Evolutionary conservation across 306 rosid species (phyloP), one percentile per base, ranked within the genome.

Genomic region (Vigna nakashimae): DNA sequence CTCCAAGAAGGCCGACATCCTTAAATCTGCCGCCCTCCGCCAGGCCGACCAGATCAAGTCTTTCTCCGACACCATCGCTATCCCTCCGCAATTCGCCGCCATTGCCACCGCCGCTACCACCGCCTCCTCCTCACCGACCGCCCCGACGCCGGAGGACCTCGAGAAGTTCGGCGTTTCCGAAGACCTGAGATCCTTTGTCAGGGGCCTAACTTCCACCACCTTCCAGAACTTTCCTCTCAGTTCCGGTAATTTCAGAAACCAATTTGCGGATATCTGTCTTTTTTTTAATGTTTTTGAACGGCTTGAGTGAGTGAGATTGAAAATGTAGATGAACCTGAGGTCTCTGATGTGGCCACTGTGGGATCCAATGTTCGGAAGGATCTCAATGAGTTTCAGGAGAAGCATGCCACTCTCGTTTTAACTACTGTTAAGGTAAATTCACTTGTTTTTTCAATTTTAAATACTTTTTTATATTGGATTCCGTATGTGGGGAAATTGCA

Each of bases 371-470:
- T 96, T 65, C 81, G 99, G 28, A 92, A 91, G 81, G 99, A 96
- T 90, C 98, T 92, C 80, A 90, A 89, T 58, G 98, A 91, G 80
- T 96, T 97, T 90, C 99, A 96, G 84, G 99, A 96, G 87, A 88
- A 86, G 60, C 99, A 96, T 83, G 99, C 99, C 36, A 96, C 87
- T 66, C 80, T 96, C 65, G 96, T 96, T 76, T 91, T 96, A 76
- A 90, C 94, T 15, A 74, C 93, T 76, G 98, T 93, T 55, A 96
- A 90, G 98, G 99, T 93, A 76, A 85, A 75, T 81, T 83, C 53
- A n/a, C n/a, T 34, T 34, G 0, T 24, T 68, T 22, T 14, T 45
- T 9, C n/a, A 17, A n/a, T 22, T 50, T 56, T 64, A 6, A 24
- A 17, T 13, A 1, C 57, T 49, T 45, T 69, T 57, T 79, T 52